Conservation (phyloP, 352 stramenopile species). For the Globisporangium echinulatum region DNA sequence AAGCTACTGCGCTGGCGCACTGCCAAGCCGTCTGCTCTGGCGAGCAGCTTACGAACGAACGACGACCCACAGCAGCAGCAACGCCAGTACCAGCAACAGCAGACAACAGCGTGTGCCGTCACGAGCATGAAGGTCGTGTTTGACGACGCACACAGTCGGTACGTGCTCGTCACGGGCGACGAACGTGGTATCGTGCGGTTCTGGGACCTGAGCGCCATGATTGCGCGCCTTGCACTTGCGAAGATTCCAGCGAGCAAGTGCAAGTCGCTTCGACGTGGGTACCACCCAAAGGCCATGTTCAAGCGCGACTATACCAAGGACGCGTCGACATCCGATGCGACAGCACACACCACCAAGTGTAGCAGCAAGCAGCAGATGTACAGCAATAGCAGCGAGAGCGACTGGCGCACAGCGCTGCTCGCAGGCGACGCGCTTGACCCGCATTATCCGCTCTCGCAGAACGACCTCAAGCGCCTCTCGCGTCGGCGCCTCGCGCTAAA, state of each 20-base stretch:
- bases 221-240: slow-evolving; percentile 34
- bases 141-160: slow-evolving; percentile 32
- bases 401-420: slow-evolving; percentile 32
- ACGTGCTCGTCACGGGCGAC: slow-evolving; percentile 57
- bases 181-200: slow-evolving; percentile 39
- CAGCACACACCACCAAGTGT: slow-evolving; percentile 18
- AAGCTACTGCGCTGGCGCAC: slow-evolving; percentile 26
- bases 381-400: neutral
- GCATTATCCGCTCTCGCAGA: slow-evolving; percentile 31
- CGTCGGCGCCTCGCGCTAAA: slow-evolving; percentile 24
- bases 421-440: slow-evolving; percentile 23
- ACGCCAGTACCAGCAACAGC: neutral
- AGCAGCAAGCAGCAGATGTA: slow-evolving; percentile 7
- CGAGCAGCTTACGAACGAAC: neutral
- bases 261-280: slow-evolving; percentile 51
- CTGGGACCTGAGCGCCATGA: slow-evolving; percentile 47
- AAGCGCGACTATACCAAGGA: slow-evolving; percentile 50
- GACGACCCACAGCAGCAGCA: neutral
- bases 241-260: slow-evolving; percentile 60
- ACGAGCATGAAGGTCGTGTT: slow-evolving; percentile 50
- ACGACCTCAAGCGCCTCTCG: slow-evolving; percentile 35
- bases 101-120: slow-evolving; percentile 18
- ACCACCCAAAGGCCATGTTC: slow-evolving; percentile 60
- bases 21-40: slow-evolving; percentile 1
- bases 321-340: slow-evolving; percentile 4